Base-by-base conservation (phyloP, 2,329 filamentous ascomycete genomes). In the Alternaria sp. region DNA sequence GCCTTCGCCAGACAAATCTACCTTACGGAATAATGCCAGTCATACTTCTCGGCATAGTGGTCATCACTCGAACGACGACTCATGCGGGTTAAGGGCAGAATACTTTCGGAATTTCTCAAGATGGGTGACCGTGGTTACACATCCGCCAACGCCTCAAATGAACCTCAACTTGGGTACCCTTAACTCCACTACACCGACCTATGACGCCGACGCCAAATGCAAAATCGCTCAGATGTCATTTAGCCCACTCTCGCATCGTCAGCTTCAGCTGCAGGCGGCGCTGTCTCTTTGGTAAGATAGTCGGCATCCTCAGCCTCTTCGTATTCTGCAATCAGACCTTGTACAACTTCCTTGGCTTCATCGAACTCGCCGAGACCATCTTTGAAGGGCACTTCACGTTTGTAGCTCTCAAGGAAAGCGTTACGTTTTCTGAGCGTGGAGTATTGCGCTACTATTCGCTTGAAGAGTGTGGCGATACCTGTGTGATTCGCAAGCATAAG, bases 401-500 rank as follows among this genome's bases (percentile, higher is more conserved):
- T 98, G 82, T 99, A 99, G 47, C 89, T 89, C 71, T 99, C 95
- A 73, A 99, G 86, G 80, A 98, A 99, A 51, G 95, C 95, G 78
- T 98, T 98, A 52, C 94, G 91, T 81, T 98, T 98, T 59, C 95
- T 88, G 84, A 99, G 91, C 26, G 91, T 90, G 72, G 97, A 94
- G 80, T 98, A 99, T 76, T 96, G 94, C 64, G 88, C 87, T 14
- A 97, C 87, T 64, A 98, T 97, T 44, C 94, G 89, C 79, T 96
- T 97, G 84, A 99, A 99, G 9, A 99, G 86, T 81, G 95, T 97
- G 47, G 94, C 92, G 69, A 99, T 96, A 66, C 94, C 96, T 0
- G 95, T 99, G 78, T 99, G 95, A 76, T 99, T 99, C 12, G 95
- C 95, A 61, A 99, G 84, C 95, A 99, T 99, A 59, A 99, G 86